phyloP scores from a whole-genome alignment of 2,329 filamentous ascomycete genomes.

The Leptographium wingfieldii region DNA sequence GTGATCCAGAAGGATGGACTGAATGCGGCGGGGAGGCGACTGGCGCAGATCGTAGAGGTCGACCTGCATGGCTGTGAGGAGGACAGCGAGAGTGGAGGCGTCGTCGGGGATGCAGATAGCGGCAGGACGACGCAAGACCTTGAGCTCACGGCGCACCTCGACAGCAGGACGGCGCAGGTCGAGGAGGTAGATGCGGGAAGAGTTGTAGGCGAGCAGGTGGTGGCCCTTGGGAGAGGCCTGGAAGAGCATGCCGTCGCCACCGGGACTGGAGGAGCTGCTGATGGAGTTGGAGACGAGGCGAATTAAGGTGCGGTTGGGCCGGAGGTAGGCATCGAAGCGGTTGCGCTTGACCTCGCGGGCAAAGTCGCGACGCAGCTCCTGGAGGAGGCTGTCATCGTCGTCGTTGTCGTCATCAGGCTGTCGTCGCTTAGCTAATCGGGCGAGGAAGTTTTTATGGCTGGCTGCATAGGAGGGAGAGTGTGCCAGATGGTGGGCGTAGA shows the following conservation, averaged over 20 bases:
- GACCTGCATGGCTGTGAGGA: conserved; percentile 72
- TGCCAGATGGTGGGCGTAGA: conserved; percentile 51
- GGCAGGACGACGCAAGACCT: conserved; percentile 62
- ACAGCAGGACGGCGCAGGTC: conserved; percentile 50
- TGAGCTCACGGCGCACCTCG: conserved; percentile 62
- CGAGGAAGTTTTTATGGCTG: conserved; percentile 24
- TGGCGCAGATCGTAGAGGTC: conserved; percentile 66
- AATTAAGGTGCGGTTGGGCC: conserved; percentile 57
- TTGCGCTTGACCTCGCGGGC: conserved; percentile 61
- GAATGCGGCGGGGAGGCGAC: conserved; percentile 54
- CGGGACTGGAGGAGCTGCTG: conserved; percentile 70
- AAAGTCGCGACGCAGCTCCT: conserved; percentile 51
- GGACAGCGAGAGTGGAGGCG: conserved; percentile 61
- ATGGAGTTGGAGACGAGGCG: conserved; percentile 75
- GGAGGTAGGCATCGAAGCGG: conserved; percentile 63
- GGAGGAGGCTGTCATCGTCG: conserved; percentile 34
- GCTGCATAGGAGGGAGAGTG: conserved; percentile 46
- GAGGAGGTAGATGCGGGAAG: conserved; percentile 70
- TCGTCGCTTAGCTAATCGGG: too few species aligned
- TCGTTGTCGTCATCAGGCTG: conserved; percentile 18
- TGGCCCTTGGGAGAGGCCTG: conserved; percentile 64
- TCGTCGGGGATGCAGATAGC: conserved; percentile 71
- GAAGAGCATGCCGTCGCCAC: conserved; percentile 78
- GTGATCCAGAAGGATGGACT: conserved; percentile 66
- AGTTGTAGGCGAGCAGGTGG: conserved; percentile 69